These are phyloP conservation scores for Candida nanaspora DNA, from an alignment of 805 yeast genomes.

Conservation along the genomic window DNA sequence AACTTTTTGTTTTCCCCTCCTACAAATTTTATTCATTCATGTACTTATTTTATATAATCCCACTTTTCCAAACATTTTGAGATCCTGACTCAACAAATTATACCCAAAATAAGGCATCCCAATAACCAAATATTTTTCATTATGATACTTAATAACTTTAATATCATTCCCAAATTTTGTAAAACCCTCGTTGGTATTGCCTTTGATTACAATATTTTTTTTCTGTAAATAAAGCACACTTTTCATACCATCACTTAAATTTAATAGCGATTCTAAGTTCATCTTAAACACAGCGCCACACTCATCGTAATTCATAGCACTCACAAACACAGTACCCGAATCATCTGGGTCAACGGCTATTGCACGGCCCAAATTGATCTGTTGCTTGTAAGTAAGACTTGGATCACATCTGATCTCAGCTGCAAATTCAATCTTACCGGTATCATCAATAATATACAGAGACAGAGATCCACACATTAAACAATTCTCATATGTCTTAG, in stretches of 20 bases:
- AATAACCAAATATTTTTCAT: constrained; percentile 21
- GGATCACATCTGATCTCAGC: neutral
- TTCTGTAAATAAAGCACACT: neutral
- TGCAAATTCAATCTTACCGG: neutral
- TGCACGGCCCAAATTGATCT: neutral
- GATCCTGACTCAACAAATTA: constrained; percentile 16
- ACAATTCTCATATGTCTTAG: constrained; percentile 20
- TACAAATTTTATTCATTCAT: neutral
- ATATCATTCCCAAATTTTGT: constrained; percentile 39
- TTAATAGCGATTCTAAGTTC: constrained; percentile 15
- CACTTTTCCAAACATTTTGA: constrained; percentile 26
- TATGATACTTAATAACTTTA: constrained; percentile 16
- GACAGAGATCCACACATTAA: constrained; percentile 35
- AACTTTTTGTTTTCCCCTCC: too few species aligned
- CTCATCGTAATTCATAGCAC: constrained; percentile 17
- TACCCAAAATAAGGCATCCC: constrained; percentile 28
- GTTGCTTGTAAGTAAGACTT: neutral
- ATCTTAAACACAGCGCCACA: constrained; percentile 42
- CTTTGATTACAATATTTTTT: constrained; percentile 11
- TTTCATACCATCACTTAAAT: neutral
- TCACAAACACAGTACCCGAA: neutral
- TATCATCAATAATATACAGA: constrained; percentile 10
- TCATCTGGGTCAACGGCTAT: neutral
- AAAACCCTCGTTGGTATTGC: constrained; percentile 23
- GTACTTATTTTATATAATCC: constrained; percentile 4